Evolutionary conservation across 139 green algal genomes (phyloP).

Genomic region (Auxenochlorella pyrenoidosa): DNA sequence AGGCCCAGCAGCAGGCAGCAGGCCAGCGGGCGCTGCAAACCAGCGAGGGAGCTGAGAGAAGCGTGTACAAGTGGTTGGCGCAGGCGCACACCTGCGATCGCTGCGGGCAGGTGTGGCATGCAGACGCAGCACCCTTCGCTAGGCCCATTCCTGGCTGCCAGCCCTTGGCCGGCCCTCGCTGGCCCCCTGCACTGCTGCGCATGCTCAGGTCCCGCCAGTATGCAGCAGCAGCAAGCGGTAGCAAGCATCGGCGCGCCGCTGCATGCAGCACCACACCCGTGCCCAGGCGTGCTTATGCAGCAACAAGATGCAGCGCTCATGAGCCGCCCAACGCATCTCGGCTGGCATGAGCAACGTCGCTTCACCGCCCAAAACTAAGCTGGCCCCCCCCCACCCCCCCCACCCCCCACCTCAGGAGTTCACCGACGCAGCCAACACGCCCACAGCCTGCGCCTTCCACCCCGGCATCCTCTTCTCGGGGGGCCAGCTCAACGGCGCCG

Average conservation of each 20-base stretch:
- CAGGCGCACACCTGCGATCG: neutral
- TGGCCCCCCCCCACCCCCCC: neutral
- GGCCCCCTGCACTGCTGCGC: neutral
- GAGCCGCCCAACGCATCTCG: no score
- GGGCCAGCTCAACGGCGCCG: slow-evolving; percentile 28
- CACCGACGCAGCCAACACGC: slow-evolving; percentile 22
- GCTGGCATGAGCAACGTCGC: no score
- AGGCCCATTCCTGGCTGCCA: neutral
- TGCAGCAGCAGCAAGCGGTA: no score
- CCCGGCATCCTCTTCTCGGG: slow-evolving; percentile 29
- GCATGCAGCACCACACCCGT: no score
- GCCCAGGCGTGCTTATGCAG: no score
- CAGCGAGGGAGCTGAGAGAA: neutral
- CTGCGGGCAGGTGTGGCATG: neutral
- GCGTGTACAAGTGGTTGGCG: neutral
- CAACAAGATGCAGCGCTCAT: no score
- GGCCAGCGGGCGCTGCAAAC: neutral
- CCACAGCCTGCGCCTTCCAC: slow-evolving; percentile 19
- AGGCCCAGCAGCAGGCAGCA: neutral
- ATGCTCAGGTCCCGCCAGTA: neutral
- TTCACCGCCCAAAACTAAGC: no score
- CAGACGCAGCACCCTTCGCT: no score
- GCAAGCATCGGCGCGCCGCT: neutral
- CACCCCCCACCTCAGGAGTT: neutral
- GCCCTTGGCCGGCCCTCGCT: no score